These are phyloP conservation scores for Amanita pseudoporphyria DNA, from an alignment of 768 basidiomycete genomes.

Conservation along the genomic window DNA sequence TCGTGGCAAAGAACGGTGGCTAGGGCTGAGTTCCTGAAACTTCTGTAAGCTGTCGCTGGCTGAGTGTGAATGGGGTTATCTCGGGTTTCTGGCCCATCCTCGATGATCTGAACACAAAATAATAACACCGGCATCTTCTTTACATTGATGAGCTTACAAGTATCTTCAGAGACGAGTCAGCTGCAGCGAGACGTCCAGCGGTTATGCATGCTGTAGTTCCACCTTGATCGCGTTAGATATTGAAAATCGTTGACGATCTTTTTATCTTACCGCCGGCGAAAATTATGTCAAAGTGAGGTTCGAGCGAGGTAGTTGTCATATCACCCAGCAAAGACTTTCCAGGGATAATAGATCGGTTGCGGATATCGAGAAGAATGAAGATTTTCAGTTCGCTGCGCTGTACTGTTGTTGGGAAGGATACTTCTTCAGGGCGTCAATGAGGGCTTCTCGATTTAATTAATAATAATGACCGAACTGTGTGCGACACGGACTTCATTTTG, in stretches of 20 bases:
- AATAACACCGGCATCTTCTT: not conserved
- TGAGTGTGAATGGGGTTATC: constrained; percentile 39
- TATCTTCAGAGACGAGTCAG: constrained; percentile 45
- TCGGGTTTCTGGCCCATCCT: constrained; percentile 44
- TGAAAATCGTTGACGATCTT: not conserved
- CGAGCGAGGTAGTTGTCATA: not conserved
- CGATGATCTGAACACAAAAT: constrained; percentile 30
- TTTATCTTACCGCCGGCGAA: constrained; percentile 43
- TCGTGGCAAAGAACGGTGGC: constrained; percentile 37
- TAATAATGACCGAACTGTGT: too few species aligned
- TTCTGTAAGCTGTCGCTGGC: constrained; percentile 39
- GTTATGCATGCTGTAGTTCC: constrained; percentile 49
- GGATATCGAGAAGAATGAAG: too few species aligned
- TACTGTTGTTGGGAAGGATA: too few species aligned
- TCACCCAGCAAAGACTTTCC: too few species aligned
- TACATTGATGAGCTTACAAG: constrained; percentile 24
- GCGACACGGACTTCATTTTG: too few species aligned
- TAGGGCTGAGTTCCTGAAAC: constrained; percentile 25
- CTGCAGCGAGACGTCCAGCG: constrained; percentile 43
- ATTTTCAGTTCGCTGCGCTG: too few species aligned
- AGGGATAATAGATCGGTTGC: too few species aligned
- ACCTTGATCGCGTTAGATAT: constrained; percentile 17
- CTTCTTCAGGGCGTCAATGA: too few species aligned
- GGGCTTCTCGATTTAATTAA: too few species aligned
- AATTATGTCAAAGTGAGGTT: constrained; percentile 34